A percentile compares a stretch with the other conserved stretches of the same genome.
phyloP scores from a whole-genome alignment of 2,329 filamentous ascomycete species.

The Mycogone perniciosa region DNA sequence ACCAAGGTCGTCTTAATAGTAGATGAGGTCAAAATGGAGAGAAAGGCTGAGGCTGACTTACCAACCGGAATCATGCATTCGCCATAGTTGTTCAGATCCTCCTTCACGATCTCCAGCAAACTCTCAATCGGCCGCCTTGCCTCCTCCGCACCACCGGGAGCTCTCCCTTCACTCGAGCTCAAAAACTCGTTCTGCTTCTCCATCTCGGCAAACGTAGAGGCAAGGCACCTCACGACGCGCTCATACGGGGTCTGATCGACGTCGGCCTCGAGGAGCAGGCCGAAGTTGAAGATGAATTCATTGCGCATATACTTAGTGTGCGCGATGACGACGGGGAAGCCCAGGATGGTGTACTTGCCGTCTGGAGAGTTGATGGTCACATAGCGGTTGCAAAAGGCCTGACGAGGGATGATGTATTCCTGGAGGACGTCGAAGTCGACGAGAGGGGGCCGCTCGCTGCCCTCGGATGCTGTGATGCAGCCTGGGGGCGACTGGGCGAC shows the following conservation, averaged over 20 bases:
- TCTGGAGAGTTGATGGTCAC: constrained; percentile 70
- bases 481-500: constrained; percentile 57
- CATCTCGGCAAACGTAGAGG: constrained; percentile 77
- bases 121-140: constrained; percentile 68
- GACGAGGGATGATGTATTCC: constrained; percentile 89
- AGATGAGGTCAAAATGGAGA: neutral
- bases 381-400: constrained; percentile 90
- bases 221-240: constrained; percentile 78
- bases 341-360: constrained; percentile 68
- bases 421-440: constrained; percentile 82
- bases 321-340: constrained; percentile 82
- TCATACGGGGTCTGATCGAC: constrained; percentile 73
- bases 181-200: constrained; percentile 88
- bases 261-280: constrained; percentile 64
- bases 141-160: constrained; percentile 31
- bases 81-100: constrained; percentile 93
- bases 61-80: constrained; percentile 98
- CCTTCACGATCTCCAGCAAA: constrained; percentile 70
- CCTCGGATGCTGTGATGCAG: constrained; percentile 46
- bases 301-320: constrained; percentile 80
- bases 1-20: neutral
- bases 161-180: constrained; percentile 49
- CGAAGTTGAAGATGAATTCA: constrained; percentile 98
- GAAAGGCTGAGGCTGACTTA: constrained; percentile 34
- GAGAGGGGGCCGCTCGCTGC: constrained; percentile 47